These are phyloP conservation scores for Emergomyces orientalis DNA, from an alignment of 2,329 filamentous ascomycete genomes.

Conservation along the genomic window DNA sequence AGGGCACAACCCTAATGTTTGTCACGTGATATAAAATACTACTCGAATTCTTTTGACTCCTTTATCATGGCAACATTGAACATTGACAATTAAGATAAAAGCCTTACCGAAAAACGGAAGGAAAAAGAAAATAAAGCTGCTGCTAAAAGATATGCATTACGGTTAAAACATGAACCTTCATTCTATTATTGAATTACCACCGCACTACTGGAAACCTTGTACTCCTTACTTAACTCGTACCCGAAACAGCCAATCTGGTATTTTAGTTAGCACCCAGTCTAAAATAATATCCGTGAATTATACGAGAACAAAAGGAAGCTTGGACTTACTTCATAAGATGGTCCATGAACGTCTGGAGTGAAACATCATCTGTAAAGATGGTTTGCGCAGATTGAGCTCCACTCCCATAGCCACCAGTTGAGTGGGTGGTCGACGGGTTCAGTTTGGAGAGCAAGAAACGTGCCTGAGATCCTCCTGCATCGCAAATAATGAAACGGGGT, in stretches of 20 bases:
- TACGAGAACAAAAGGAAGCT: conserved; percentile 12
- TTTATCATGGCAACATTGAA: too few species aligned
- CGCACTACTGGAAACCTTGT: conserved; percentile 20
- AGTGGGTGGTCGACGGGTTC: conserved; percentile 95
- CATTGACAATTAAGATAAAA: background rate
- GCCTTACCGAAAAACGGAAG: background rate
- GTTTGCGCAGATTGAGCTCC: conserved; percentile 87
- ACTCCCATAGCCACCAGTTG: conserved; percentile 82
- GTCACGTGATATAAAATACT: conserved; percentile 19
- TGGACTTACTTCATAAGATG: conserved; percentile 89
- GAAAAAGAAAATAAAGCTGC: conserved; percentile 7
- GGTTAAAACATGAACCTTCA: conserved; percentile 25
- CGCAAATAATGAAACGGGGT: conserved; percentile 95
- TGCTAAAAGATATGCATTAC: conserved; percentile 35
- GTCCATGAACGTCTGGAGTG: conserved; percentile 97
- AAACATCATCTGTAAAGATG: conserved; percentile 98
- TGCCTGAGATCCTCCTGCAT: conserved; percentile 95
- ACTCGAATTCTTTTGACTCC: too few species aligned
- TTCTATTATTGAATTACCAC: conserved; percentile 26
- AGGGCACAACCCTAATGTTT: conserved; percentile 18
- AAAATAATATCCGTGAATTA: conserved; percentile 3
- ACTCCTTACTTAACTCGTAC: conserved; percentile 36
- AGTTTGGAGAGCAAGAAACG: conserved; percentile 95
- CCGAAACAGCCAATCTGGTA: conserved; percentile 41
- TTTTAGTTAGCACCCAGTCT: conserved; percentile 6